These are phyloP conservation scores for Fusarium decemcellulare DNA, from an alignment of 2,329 filamentous ascomycete species.

Conservation along the genomic window DNA sequence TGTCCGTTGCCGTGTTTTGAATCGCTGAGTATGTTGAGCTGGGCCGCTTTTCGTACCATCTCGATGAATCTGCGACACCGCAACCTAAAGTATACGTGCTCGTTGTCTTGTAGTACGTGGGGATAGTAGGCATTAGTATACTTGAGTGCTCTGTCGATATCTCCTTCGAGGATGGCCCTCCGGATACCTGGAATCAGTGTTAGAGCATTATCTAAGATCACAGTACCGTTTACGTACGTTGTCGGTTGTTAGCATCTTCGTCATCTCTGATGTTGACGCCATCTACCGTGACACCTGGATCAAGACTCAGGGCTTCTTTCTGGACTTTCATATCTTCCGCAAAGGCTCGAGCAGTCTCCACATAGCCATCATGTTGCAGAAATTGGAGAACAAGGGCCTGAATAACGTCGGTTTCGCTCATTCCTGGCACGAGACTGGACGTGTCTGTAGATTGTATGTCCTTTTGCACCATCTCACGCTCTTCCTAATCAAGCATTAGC, in stretches of 20 bases:
- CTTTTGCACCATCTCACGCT: constrained; percentile 70
- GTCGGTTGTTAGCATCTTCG: constrained; percentile 86
- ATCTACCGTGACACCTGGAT: constrained; percentile 65
- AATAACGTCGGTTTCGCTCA: constrained; percentile 83
- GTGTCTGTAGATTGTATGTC: constrained; percentile 73
- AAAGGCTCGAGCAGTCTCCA: constrained; percentile 93
- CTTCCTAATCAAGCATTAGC: constrained; percentile 61
- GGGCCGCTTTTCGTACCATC: constrained; percentile 85
- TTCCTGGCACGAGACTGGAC: constrained; percentile 71
- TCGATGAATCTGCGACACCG: constrained; percentile 95
- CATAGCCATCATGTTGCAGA: constrained; percentile 93
- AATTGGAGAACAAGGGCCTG: constrained; percentile 89
- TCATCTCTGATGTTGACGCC: constrained; percentile 83
- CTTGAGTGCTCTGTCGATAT: constrained; percentile 92
- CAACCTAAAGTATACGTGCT: constrained; percentile 89
- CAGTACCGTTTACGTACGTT: constrained; percentile 70
- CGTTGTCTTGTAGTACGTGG: constrained; percentile 82
- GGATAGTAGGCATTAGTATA: constrained; percentile 85
- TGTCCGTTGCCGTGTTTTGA: constrained; percentile 61
- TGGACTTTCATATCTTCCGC: constrained; percentile 84
- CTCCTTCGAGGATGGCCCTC: constrained; percentile 87
- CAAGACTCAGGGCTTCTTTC: constrained; percentile 76
- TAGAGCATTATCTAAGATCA: constrained; percentile 20
- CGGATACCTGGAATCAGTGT: constrained; percentile 77
- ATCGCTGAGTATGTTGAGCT: constrained; percentile 68